Percentiles rank a stretch among this genome's conserved stretches.
Conservation (phyloP, 2,329 filamentous ascomycete species). For the Colletotrichum sp. region DNA sequence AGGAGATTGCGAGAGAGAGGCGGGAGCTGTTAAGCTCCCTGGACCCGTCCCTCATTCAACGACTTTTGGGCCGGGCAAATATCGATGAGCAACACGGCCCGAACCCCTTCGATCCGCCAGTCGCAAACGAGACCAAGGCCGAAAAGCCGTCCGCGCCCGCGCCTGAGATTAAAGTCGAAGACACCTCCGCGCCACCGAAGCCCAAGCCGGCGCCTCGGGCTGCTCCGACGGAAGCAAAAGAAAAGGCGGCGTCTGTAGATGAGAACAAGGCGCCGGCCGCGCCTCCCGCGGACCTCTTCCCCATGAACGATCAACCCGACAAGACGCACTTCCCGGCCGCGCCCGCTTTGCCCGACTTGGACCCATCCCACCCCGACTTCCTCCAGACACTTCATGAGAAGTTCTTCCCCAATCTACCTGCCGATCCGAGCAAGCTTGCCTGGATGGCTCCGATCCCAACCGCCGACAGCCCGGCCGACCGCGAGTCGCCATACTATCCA, state of each 20-base stretch:
- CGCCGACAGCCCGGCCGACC: conserved; percentile 66
- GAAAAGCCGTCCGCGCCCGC: conserved; percentile 15
- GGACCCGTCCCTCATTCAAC: conserved; percentile 77
- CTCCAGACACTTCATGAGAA: conserved; percentile 84
- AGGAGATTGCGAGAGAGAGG: conserved; percentile 82
- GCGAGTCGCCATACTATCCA: conserved; percentile 82
- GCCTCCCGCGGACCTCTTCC: conserved; percentile 47
- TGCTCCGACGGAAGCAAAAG: neutral
- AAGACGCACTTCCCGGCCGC: conserved; percentile 67
- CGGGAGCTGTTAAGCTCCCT: conserved; percentile 81
- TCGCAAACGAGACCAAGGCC: neutral
- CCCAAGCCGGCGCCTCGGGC: conserved; percentile 3
- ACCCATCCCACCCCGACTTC: conserved; percentile 84
- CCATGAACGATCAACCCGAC: conserved; percentile 40
- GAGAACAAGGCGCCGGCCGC: conserved; percentile 47
- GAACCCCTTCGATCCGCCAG: conserved; percentile 46
- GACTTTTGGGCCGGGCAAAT: conserved; percentile 76
- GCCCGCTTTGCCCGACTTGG: conserved; percentile 69
- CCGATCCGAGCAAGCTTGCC: conserved; percentile 83
- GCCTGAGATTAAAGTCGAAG: conserved; percentile 41
- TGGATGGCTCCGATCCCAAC: conserved; percentile 85
- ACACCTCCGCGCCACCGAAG: conserved; percentile 28
- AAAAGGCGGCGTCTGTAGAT: conserved; percentile 29
- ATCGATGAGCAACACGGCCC: conserved; percentile 66
- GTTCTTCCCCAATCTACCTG: conserved; percentile 88